These are phyloP conservation scores for Friedmanniomyces endolithicus DNA, from an alignment of 495 filamentous ascomycete genomes.

Conservation along the genomic window DNA sequence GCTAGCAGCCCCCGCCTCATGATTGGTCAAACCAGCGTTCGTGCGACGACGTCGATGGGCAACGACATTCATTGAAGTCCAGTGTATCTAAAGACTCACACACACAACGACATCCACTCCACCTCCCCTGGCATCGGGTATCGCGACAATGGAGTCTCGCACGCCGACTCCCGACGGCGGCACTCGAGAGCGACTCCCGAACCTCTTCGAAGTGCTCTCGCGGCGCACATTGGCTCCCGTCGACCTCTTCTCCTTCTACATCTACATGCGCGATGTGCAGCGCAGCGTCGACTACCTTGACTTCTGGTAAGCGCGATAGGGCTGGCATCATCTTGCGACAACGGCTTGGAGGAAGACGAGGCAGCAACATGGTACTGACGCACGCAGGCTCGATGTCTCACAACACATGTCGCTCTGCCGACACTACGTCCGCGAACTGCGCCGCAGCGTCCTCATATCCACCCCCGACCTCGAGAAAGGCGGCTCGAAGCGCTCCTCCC, in stretches of 20 bases:
- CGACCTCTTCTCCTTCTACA: conserved; percentile 97
- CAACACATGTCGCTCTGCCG: conserved; percentile 98
- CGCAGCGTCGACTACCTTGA: conserved; percentile 95
- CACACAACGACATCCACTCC: too few relatives aligned
- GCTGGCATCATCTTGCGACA: not conserved
- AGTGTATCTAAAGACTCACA: too few relatives aligned
- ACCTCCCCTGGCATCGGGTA: too few relatives aligned
- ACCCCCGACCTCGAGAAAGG: conserved; percentile 78
- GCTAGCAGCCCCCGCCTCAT: too few relatives aligned
- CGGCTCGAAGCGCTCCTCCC: conserved; percentile 61
- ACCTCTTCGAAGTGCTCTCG: conserved; percentile 87
- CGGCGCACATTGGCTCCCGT: conserved; percentile 82
- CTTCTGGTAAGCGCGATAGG: conserved; percentile 61
- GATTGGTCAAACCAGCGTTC: too few relatives aligned
- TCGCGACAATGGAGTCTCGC: conserved; percentile 14
- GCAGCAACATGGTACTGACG: not conserved
- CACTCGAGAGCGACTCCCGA: conserved; percentile 71
- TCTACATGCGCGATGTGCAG: conserved; percentile 98
- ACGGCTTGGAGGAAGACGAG: not conserved
- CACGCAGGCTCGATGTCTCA: conserved; percentile 85
- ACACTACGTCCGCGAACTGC: conserved; percentile 91
- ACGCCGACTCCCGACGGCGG: conserved; percentile 18
- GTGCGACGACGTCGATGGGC: too few relatives aligned
- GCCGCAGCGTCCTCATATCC: conserved; percentile 80
- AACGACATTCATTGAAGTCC: too few relatives aligned